These are phyloP conservation scores for Ustilago trichophora DNA, from an alignment of 1,284 basidiomycete species.

Conservation along the genomic window DNA sequence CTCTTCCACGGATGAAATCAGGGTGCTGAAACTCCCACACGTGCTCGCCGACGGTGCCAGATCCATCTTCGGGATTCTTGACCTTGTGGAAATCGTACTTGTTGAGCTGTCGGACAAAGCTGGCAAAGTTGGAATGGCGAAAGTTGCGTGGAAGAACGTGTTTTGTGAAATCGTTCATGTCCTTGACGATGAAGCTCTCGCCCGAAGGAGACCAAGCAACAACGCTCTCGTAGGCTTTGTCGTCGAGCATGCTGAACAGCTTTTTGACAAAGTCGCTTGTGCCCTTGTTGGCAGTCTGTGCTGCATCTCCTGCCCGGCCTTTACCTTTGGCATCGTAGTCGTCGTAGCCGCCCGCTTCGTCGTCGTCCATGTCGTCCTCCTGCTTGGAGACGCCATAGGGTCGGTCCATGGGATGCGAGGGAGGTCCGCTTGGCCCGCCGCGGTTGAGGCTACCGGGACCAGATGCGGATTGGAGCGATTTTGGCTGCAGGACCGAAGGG, in stretches of 20 bases:
- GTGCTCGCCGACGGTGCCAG: conserved; percentile 78
- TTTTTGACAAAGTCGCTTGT: conserved; percentile 89
- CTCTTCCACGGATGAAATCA: conserved; percentile 76
- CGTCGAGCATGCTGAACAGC: conserved; percentile 88
- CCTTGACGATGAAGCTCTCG: conserved; percentile 92
- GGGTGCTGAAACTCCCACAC: conserved; percentile 94
- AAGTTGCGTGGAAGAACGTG: conserved; percentile 92
- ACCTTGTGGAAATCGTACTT: conserved; percentile 99
- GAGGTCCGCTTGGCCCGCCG: conserved; percentile 2
- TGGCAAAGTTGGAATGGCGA: conserved; percentile 95
- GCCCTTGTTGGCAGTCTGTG: conserved; percentile 40
- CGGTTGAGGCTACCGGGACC: background rate
- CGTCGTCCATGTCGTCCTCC: conserved; percentile 44
- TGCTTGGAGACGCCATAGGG: conserved; percentile 18
- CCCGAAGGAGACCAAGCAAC: conserved; percentile 88
- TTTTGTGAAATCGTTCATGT: conserved; percentile 97
- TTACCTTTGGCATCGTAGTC: conserved; percentile 36
- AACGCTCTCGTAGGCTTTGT: conserved; percentile 76
- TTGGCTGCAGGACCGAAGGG: conserved; percentile 36
- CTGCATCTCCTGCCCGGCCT: conserved; percentile 12
- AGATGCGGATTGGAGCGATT: conserved; percentile 2
- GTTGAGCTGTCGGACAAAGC: conserved; percentile 77
- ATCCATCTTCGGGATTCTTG: conserved; percentile 77
- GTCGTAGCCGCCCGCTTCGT: conserved; percentile 25
- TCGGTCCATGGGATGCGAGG: conserved; percentile 12